A percentile compares a stretch with the other conserved stretches of the same genome.
phyloP scores from a whole-genome alignment of 345 rosid species.

The Eucalyptus caleyi region DNA sequence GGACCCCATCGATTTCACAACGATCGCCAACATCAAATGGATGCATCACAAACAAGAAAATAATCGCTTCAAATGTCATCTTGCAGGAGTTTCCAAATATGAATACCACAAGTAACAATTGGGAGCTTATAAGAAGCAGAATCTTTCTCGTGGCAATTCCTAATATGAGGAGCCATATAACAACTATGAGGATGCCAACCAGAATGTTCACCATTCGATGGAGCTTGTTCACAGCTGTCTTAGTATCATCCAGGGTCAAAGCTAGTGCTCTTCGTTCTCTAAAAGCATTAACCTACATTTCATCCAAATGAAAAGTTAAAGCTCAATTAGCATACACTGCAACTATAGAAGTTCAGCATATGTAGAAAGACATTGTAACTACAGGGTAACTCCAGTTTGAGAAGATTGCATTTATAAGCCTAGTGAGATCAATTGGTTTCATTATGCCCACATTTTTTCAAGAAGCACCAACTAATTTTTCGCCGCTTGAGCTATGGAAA shows the following conservation, averaged over 20 bases:
- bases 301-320: not conserved
- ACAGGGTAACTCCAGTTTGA: not conserved
- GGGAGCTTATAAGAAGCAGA: conserved; percentile 20
- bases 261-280: conserved; percentile 40
- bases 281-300: conserved; percentile 24
- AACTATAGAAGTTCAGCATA: not conserved
- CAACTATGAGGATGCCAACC: conserved; percentile 9
- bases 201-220: conserved; percentile 20
- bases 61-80: conserved; percentile 22
- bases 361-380: not conserved
- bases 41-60: conserved; percentile 34
- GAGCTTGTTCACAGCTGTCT: conserved; percentile 38
- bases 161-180: conserved; percentile 21
- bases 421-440: not conserved
- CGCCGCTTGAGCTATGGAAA: not conserved
- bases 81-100: conserved; percentile 33
- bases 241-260: conserved; percentile 27
- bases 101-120: conserved; percentile 18
- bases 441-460: not conserved
- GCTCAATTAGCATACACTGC: not conserved
- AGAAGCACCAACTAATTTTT: not conserved
- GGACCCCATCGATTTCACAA: conserved; percentile 25
- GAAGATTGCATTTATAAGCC: not conserved
- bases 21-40: conserved; percentile 40
- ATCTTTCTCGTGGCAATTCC: conserved; percentile 15